Conservation (phyloP, 148 eudicot genomes). For the Nepenthes gracilis region DNA sequence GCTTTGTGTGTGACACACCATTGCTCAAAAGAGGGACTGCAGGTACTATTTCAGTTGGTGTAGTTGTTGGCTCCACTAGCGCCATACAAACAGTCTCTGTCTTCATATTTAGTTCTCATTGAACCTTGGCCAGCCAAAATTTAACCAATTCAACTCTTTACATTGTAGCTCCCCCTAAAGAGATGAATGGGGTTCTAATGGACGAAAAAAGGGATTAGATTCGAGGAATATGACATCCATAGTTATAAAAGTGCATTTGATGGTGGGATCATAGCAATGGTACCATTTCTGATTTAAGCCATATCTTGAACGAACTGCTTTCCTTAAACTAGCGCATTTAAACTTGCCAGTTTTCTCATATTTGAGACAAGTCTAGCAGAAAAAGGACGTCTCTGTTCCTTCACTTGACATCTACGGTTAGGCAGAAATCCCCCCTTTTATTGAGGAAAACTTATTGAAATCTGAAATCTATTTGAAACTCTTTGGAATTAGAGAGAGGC, state of each 20-base stretch:
- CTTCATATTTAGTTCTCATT: background rate
- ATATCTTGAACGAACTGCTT: background rate
- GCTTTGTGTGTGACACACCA: background rate
- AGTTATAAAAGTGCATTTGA: background rate
- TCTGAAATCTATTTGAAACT: too few species aligned
- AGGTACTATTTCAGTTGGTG: too few species aligned
- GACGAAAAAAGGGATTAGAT: background rate
- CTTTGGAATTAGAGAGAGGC: too few species aligned
- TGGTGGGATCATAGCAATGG: background rate
- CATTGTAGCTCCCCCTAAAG: background rate
- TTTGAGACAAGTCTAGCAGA: too few species aligned
- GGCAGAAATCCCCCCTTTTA: too few species aligned
- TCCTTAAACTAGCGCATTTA: too few species aligned
- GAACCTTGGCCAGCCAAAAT: background rate
- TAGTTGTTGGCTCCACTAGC: background rate
- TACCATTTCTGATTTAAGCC: background rate
- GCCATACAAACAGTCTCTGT: too few species aligned
- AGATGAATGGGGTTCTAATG: background rate
- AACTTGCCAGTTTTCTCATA: too few species aligned
- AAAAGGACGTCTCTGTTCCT: too few species aligned
- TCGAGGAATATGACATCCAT: constrained; percentile 4
- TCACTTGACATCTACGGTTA: too few species aligned
- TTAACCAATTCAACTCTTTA: background rate
- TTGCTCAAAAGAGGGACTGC: too few species aligned
- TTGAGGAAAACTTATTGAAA: too few species aligned